Evolutionary conservation across 805 yeast species (phyloP), one percentile per base, ranked within the genome.

Genomic region (Grigorovia transvaalensis): DNA sequence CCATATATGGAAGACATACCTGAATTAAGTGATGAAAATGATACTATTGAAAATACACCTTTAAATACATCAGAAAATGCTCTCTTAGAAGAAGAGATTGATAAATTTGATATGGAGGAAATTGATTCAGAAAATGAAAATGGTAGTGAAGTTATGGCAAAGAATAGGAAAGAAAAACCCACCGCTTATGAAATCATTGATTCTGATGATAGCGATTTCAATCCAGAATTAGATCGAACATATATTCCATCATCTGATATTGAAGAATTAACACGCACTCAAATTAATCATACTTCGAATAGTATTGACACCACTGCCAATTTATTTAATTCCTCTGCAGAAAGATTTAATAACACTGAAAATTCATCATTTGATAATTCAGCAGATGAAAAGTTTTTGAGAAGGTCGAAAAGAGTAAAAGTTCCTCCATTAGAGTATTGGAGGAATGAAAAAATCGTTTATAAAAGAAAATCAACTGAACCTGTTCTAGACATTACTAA

Each of bases 401-500:
- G 96, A 56, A 71, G 86, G 56, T 85, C 95, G 0, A 72, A 75
- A 35, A 74, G 96, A 59, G 77, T 79, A 0, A 77, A 78, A 56
- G 75, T 85, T 9, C 78, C 83, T 2, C 91, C 95, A 0, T 69
- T 89, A 55, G 90, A 88, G 2, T 86, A 75, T 63, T 88, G 96
- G 96, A 78, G 85, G 64, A 86, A 86, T 61, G 96, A 88, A 66
- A 73, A 80, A 53, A 78, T 85, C 38, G 77, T 85, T 2, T 88
- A 85, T 60, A 71, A 74, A 44, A 70, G 72, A 48, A 62, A 56
- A 15, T 55, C 63, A 4, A 56, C 57, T 17, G 65, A 65, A 17
- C 72, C 78, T 13, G 74, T 82, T 11, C 80, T 81, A 49, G 79
- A 79, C 42, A 75, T 84, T 23, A 75, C 76, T 51, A 80, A 78